Evolutionary conservation across 768 basidiomycete genomes (phyloP).

Genomic region (Suillus paluster): DNA sequence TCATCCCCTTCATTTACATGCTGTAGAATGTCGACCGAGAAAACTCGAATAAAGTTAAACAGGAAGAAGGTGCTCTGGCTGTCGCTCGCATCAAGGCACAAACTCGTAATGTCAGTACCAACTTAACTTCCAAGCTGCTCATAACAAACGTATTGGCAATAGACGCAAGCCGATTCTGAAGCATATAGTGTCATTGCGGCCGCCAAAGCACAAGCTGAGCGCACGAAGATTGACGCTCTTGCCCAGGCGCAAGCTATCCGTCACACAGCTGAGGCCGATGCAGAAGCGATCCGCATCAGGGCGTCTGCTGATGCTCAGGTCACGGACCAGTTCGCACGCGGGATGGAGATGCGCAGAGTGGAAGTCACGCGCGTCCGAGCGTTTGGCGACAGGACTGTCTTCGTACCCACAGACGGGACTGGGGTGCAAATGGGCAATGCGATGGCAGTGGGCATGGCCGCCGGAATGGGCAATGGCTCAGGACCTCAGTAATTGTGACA

Average conservation of each 20-base stretch:
- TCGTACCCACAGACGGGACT: conserved; percentile 66
- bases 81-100: conserved; percentile 81
- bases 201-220: conserved; percentile 74
- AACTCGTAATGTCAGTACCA: conserved; percentile 47
- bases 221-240: conserved; percentile 68
- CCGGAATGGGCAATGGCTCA: conserved; percentile 54
- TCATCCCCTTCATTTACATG: neutral
- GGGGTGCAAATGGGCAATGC: conserved; percentile 62
- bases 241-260: conserved; percentile 80
- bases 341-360: conserved; percentile 73
- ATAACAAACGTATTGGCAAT: conserved; percentile 15
- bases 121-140: neutral
- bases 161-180: conserved; percentile 75
- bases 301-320: conserved; percentile 66
- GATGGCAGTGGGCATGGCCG: conserved; percentile 73
- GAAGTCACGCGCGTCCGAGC: conserved; percentile 67
- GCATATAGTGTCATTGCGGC: conserved; percentile 76
- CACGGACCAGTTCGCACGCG: conserved; percentile 67
- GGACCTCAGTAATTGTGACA: conserved; percentile 14
- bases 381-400: conserved; percentile 70
- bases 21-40: conserved; percentile 80
- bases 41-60: conserved; percentile 87
- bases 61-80: conserved; percentile 77
- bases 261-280: conserved; percentile 76
- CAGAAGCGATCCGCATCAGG: conserved; percentile 66